Conservation (phyloP, 2,329 filamentous ascomycete species). For the Diaporthe amygdali region DNA sequence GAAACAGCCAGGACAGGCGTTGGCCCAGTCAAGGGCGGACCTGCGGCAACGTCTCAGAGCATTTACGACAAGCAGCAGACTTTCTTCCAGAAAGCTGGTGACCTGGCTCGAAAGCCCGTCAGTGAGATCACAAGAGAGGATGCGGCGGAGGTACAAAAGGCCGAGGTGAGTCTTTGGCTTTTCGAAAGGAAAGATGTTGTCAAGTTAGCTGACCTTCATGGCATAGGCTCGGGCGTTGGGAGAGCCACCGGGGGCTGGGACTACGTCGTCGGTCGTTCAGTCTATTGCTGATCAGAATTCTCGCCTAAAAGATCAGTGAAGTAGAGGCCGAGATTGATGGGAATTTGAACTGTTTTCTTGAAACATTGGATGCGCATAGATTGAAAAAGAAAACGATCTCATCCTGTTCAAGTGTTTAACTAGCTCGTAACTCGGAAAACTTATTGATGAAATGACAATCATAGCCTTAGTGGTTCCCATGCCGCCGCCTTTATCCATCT, state of each 20-base stretch:
- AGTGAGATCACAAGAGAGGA: slow-evolving; percentile 35
- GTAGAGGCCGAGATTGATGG: not conserved
- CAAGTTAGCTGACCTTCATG: not conserved
- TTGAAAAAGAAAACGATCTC: too few relatives aligned
- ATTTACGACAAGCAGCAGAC: slow-evolving; percentile 40
- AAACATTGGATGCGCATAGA: too few relatives aligned
- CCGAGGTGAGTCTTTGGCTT: not conserved
- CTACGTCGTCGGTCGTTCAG: not conserved
- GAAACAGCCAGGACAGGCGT: slow-evolving; percentile 36
- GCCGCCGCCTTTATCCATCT: too few relatives aligned
- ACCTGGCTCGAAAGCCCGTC: slow-evolving; percentile 34
- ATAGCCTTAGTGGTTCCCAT: too few relatives aligned
- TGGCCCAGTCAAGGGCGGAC: slow-evolving; percentile 38
- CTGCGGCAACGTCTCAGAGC: slow-evolving; percentile 39
- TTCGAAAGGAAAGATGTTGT: not conserved
- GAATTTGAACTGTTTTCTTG: too few relatives aligned
- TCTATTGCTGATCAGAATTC: not conserved
- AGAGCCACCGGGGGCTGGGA: not conserved
- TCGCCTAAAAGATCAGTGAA: not conserved
- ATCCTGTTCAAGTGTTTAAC: too few relatives aligned
- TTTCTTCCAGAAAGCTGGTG: slow-evolving; percentile 35
- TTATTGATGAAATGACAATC: too few relatives aligned
- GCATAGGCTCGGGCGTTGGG: not conserved
- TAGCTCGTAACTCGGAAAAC: too few relatives aligned
- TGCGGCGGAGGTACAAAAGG: not conserved